Conservation (phyloP, 768 basidiomycete genomes). For the Lactifluus piperatus region DNA sequence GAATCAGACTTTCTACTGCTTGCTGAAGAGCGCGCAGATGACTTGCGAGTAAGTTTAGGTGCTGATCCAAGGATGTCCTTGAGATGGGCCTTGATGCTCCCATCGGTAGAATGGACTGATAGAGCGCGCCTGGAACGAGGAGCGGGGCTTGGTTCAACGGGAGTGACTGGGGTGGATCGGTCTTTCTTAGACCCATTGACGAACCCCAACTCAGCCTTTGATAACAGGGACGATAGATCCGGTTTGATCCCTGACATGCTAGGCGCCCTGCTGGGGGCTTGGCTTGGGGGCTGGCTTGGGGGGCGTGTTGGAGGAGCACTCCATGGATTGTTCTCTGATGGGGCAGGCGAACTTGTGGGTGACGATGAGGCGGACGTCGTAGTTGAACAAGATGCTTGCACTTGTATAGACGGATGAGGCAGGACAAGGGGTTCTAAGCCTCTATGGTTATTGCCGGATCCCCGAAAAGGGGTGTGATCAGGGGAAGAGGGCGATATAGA, state of each 20-base stretch:
- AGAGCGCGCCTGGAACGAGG: conserved; percentile 27
- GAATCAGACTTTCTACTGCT: conserved; percentile 64
- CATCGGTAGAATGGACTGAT: conserved; percentile 47
- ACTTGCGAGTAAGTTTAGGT: conserved; percentile 66
- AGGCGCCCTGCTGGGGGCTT: conserved; percentile 36
- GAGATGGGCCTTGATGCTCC: conserved; percentile 70
- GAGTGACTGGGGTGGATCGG: background rate
- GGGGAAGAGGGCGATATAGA: conserved; percentile 45
- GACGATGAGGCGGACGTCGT: conserved; percentile 32
- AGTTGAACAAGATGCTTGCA: conserved; percentile 29
- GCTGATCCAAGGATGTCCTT: conserved; percentile 70
- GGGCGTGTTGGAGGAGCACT: conserved; percentile 56
- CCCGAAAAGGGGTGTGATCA: conserved; percentile 40
- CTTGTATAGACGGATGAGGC: conserved; percentile 21
- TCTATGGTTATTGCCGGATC: conserved; percentile 40
- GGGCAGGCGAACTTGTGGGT: conserved; percentile 39
- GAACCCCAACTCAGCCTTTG: background rate
- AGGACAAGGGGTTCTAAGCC: conserved; percentile 33
- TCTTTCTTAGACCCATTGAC: conserved; percentile 13
- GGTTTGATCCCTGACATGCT: conserved; percentile 25
- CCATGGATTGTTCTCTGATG: conserved; percentile 49
- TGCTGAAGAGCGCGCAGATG: conserved; percentile 60
- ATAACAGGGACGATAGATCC: conserved; percentile 12
- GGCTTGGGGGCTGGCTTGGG: conserved; percentile 44
- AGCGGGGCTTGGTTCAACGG: conserved; percentile 5